These are phyloP conservation scores for Nemophila menziesii DNA, from an alignment of 257 asterid genomes.

Conservation along the genomic window DNA sequence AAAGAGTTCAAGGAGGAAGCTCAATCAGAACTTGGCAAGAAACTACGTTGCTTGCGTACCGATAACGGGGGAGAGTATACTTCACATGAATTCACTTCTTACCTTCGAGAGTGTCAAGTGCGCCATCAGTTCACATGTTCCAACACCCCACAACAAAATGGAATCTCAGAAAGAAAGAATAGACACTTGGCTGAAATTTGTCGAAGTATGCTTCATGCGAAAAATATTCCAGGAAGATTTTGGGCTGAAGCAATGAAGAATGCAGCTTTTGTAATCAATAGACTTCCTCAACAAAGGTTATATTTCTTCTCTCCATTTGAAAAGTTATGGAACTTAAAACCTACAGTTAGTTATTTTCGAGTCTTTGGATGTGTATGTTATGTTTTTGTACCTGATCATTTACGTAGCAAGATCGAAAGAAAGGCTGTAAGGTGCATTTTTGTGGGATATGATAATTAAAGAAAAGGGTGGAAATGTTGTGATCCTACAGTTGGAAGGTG, in stretches of 20 bases:
- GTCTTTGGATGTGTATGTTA: too few species aligned
- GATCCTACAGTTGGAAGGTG: not conserved
- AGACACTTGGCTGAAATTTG: too few species aligned
- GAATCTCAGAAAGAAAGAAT: not conserved
- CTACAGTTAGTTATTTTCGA: not conserved
- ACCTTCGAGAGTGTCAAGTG: not conserved
- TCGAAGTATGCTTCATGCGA: too few species aligned
- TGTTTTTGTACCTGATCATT: too few species aligned
- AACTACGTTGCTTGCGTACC: not conserved
- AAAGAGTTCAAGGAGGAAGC: constrained; percentile 4
- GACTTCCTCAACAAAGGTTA: constrained; percentile 5
- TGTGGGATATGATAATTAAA: constrained; percentile 1
- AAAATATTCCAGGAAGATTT: too few species aligned
- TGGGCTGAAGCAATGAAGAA: constrained; percentile 1
- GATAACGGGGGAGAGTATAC: too few species aligned
- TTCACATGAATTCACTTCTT: not conserved
- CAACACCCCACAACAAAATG: constrained; percentile 4
- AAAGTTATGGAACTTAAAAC: not conserved
- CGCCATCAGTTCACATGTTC: constrained; percentile 8
- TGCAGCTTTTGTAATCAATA: not conserved
- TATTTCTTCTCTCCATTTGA: constrained; percentile 2
- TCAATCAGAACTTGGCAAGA: not conserved
- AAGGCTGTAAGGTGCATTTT: constrained; percentile 1
- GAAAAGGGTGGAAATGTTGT: constrained; percentile 4
- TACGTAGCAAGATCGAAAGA: constrained; percentile 10